These are phyloP conservation scores for Gynostemma pentaphyllum DNA, from an alignment of 306 rosid genomes.

Conservation along the genomic window DNA sequence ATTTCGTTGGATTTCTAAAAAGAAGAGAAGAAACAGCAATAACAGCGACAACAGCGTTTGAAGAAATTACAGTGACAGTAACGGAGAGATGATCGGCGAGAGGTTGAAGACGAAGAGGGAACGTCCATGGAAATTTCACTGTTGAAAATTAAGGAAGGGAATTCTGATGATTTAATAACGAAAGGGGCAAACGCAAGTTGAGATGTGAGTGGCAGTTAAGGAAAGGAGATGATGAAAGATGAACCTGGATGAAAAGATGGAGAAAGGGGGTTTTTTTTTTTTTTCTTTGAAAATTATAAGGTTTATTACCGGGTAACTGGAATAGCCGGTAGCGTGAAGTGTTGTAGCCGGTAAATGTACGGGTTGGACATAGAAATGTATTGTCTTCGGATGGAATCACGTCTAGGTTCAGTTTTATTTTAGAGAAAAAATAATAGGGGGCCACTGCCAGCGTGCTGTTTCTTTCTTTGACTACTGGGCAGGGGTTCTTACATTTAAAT, in stretches of 20 bases:
- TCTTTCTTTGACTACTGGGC: background rate
- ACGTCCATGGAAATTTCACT: slow-evolving; percentile 27
- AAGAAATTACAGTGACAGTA: slow-evolving; percentile 25
- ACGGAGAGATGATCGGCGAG: slow-evolving; percentile 23
- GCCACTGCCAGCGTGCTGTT: background rate
- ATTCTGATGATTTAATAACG: background rate
- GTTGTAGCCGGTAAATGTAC: background rate
- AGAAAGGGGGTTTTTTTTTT: background rate
- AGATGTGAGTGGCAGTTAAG: background rate
- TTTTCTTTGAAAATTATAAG: background rate
- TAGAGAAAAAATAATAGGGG: background rate
- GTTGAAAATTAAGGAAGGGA: background rate
- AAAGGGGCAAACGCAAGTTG: background rate
- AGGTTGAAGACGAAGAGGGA: slow-evolving; percentile 16
- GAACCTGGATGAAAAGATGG: slow-evolving; percentile 15
- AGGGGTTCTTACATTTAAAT: background rate
- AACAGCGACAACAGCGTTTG: slow-evolving; percentile 57
- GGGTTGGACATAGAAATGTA: background rate
- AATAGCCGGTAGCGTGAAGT: slow-evolving; percentile 16
- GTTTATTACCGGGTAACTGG: slow-evolving; percentile 9
- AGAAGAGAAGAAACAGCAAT: slow-evolving; percentile 43
- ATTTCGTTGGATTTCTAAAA: background rate
- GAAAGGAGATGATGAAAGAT: too few relatives aligned
- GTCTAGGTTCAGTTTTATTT: slow-evolving; percentile 16
- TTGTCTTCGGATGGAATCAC: background rate